A percentile compares a stretch with the other conserved stretches of the same genome.
phyloP scores from a whole-genome alignment of 2,329 filamentous ascomycete species.

The Shiraia sp. region DNA sequence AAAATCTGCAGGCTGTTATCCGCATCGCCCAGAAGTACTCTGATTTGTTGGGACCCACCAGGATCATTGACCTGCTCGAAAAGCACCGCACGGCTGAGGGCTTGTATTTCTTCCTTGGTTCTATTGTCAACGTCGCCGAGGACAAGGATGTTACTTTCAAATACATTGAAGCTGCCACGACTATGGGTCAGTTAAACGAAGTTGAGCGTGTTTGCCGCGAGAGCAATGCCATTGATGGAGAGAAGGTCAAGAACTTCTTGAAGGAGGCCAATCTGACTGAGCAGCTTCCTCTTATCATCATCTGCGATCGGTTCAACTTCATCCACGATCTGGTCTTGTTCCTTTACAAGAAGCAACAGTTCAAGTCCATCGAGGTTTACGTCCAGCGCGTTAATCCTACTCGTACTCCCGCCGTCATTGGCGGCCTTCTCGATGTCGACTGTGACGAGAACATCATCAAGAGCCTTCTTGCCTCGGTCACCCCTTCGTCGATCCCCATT shows the following conservation, averaged over 20 bases:
- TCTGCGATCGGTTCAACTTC: constrained; percentile 99
- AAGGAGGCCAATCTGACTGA: constrained; percentile 93
- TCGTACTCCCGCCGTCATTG: constrained; percentile 88
- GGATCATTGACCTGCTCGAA: constrained; percentile 90
- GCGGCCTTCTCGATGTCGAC: constrained; percentile 92
- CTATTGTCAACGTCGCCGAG: constrained; percentile 95
- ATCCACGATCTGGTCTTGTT: constrained; percentile 95
- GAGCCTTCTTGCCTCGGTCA: constrained; percentile 81
- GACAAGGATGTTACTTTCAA: constrained; percentile 98
- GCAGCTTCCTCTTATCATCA: constrained; percentile 94
- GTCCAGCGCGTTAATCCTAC: constrained; percentile 95
- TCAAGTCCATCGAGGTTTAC: constrained; percentile 97
- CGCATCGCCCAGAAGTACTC: constrained; percentile 98
- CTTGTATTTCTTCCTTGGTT: constrained; percentile 96
- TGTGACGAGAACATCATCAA: constrained; percentile 98
- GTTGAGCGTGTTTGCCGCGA: constrained; percentile 97
- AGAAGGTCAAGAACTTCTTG: constrained; percentile 99
- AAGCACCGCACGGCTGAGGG: constrained; percentile 97
- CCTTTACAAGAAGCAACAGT: constrained; percentile 98
- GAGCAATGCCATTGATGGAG: constrained; percentile 78
- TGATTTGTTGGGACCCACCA: constrained; percentile 84
- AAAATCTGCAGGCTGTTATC: constrained; percentile 92
- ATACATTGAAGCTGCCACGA: constrained; percentile 96
- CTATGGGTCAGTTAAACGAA: constrained; percentile 90
- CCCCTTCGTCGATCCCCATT: constrained; percentile 83